phyloP scores from a whole-genome alignment of 257 asterid species.

The Mentha longifolia region DNA sequence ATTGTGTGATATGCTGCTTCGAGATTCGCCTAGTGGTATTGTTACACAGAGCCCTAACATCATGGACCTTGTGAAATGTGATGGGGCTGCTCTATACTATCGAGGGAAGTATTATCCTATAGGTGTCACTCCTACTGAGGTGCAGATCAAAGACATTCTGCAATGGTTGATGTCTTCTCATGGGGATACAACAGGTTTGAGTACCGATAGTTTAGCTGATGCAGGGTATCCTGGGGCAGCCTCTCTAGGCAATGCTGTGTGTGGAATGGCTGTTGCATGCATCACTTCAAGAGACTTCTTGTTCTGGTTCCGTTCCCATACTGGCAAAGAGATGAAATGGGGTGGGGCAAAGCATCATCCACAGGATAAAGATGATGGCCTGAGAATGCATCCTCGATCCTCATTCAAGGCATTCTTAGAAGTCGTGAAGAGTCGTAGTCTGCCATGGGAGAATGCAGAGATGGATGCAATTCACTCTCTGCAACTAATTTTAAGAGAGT shows the following conservation, averaged over 20 bases:
- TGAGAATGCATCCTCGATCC: slow-evolving; percentile 92
- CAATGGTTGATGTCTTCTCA: slow-evolving; percentile 69
- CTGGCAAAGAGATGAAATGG: slow-evolving; percentile 86
- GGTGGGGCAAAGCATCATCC: slow-evolving; percentile 96
- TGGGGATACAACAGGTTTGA: slow-evolving; percentile 84
- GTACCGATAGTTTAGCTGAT: slow-evolving; percentile 83
- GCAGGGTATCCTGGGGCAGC: slow-evolving; percentile 84
- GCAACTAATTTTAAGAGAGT: slow-evolving; percentile 82
- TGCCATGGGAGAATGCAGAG: slow-evolving; percentile 94
- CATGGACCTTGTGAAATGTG: slow-evolving; percentile 82
- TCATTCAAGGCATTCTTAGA: slow-evolving; percentile 89
- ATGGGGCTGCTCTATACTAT: slow-evolving; percentile 82
- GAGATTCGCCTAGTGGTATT: slow-evolving; percentile 79
- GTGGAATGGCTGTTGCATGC: slow-evolving; percentile 90
- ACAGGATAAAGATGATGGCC: slow-evolving; percentile 75
- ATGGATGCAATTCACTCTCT: slow-evolving; percentile 92
- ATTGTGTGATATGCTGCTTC: slow-evolving; percentile 83
- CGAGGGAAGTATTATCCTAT: slow-evolving; percentile 63
- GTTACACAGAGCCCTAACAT: slow-evolving; percentile 82
- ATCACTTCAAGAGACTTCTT: slow-evolving; percentile 67
- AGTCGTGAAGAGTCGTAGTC: slow-evolving; percentile 84
- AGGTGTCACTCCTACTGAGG: slow-evolving; percentile 74
- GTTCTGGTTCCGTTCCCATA: slow-evolving; percentile 90
- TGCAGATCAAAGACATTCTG: slow-evolving; percentile 71
- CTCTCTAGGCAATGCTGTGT: slow-evolving; percentile 70